Base-by-base conservation (phyloP, 192 early-diverging fungal species). In the Coemansia sp. region DNA sequence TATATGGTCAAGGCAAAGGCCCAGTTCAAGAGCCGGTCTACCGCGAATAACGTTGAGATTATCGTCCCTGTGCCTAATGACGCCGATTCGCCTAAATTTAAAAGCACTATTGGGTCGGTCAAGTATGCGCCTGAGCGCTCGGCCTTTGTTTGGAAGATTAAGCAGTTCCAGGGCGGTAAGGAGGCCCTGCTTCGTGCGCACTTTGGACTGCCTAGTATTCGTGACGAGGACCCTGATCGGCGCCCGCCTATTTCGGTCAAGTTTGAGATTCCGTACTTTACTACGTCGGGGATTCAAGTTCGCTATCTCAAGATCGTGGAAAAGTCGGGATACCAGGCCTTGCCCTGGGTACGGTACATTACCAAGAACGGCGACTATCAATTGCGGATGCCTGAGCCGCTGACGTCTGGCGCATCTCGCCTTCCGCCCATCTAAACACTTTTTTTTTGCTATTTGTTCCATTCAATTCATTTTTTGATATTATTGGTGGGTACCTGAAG, bases 11-110 rank as follows among this genome's bases (percentile, higher is more conserved):
- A 98, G 89, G 98, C 96, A 47, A 96, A 90, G 74, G 95, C 93
- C 22, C 96, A 97, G 83, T 99, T 99, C 80, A 99, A 99, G 87
- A 91, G 94, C 64, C 87, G 95, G 39, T 97, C 96, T 33, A 93
- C 96, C 6, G 98, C 98, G 18, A 99, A 97, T 69, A 97, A 97
- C 79, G 98, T 99, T 15, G 96, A 98, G 83, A 98, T 99, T 62
- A 79, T 91, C 60, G 92, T 99, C 15, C 98, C 98, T n/a, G 98
- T 99, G 8, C 95, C 98, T 29, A 93, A 94, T 67, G 98, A 99
- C 85, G 95, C 96, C 1, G 98, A 98, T 69, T 90, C 95, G 69
- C 96, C 96, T 34, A 95, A 93, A 75, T 99, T 99, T 84, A 97
- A 95, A 87, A 87, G 87, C 65, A 94, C 90, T 20, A 91, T 95